Conservation (phyloP, 2,329 filamentous ascomycete genomes). For the Mariannaea elegans region DNA sequence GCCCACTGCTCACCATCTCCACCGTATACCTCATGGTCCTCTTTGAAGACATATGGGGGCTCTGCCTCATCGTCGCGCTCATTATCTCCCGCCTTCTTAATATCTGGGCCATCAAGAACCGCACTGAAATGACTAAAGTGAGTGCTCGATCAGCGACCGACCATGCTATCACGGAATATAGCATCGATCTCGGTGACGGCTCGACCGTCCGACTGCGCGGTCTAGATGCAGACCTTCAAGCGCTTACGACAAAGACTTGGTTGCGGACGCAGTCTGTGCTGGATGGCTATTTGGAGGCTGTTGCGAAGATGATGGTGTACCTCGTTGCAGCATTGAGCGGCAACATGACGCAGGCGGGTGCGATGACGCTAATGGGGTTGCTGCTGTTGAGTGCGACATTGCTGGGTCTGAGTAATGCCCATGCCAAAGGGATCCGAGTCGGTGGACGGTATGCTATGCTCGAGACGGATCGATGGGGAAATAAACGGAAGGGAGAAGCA, state of each 20-base stretch:
- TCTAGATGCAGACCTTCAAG: slow-evolving; percentile 63
- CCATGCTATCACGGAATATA: slow-evolving; percentile 51
- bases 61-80: slow-evolving; percentile 57
- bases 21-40: slow-evolving; percentile 56
- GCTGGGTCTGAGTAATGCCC: slow-evolving; percentile 62
- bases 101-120: slow-evolving; percentile 64
- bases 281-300: slow-evolving; percentile 62
- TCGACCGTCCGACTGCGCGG: slow-evolving; percentile 63
- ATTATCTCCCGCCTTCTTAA: slow-evolving; percentile 65
- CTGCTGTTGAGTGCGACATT: slow-evolving; percentile 62
- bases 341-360: slow-evolving; percentile 63
- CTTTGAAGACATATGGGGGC: slow-evolving; percentile 61
- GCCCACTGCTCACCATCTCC: slow-evolving; percentile 55
- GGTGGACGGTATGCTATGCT: slow-evolving; percentile 57
- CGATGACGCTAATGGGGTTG: slow-evolving; percentile 60
- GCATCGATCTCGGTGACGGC: slow-evolving; percentile 61
- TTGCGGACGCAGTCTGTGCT: slow-evolving; percentile 59
- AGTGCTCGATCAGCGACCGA: slow-evolving; percentile 10
- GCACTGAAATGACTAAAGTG: slow-evolving; percentile 42
- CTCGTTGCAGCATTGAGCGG: slow-evolving; percentile 63
- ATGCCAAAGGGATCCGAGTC: slow-evolving; percentile 58
- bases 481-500: neutral
- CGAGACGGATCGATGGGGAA: slow-evolving; percentile 20
- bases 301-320: slow-evolving; percentile 66
- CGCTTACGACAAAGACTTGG: slow-evolving; percentile 67